Base-by-base conservation (phyloP, 352 stramenopile species). In the Thraustochytrium sp. region DNA sequence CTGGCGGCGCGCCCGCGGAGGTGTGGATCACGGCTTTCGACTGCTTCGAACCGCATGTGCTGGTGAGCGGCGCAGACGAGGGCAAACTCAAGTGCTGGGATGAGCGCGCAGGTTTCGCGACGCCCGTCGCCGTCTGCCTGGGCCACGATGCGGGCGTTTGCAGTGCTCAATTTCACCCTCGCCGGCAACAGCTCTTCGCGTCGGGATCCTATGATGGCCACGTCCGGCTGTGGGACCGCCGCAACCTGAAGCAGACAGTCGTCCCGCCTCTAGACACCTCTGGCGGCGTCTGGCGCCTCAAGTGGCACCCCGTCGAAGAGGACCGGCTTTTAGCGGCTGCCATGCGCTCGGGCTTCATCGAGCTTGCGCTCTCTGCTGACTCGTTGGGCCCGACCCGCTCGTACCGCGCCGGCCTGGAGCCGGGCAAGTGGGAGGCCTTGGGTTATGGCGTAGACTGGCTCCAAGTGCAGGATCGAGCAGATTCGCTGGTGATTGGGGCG, bases 21-120 rank as follows among this genome's bases (percentile, higher is more conserved):
- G 65, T 77, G 46, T 77, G 65, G 65, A 77, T 77, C 11, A 62
- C 65, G 8, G 65, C 65, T 36, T 77, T 62, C 46, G 65, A 77
- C 49, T 77, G 65, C 49, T 77, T 77, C 46, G 49, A 77, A 64
- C 65, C 65, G 13, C 9, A 77, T 11, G 65, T 77, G 11, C 2
- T 77, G 13, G 36, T 62, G 9, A 77, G 42, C 3, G 65, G 65
- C 11, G 65, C 42, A 11, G 65, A 77, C 37, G 65, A 77, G 34
- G 65, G 13, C 46, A 55, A 62, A 62, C 46, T 77, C 40, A 77
- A 77, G 31, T 18, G 68, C 21, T 77, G 65, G 65, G 65, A 77
- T 36, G 5, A n/a, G 23, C 65, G 65, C 34, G 49, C 64, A 11
- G 65, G 65, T 23, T 34, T 21, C 1, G 46, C 18, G 26, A 75